These are phyloP conservation scores for Mycena chlorophos DNA, from an alignment of 768 basidiomycete species.

Conservation along the genomic window DNA sequence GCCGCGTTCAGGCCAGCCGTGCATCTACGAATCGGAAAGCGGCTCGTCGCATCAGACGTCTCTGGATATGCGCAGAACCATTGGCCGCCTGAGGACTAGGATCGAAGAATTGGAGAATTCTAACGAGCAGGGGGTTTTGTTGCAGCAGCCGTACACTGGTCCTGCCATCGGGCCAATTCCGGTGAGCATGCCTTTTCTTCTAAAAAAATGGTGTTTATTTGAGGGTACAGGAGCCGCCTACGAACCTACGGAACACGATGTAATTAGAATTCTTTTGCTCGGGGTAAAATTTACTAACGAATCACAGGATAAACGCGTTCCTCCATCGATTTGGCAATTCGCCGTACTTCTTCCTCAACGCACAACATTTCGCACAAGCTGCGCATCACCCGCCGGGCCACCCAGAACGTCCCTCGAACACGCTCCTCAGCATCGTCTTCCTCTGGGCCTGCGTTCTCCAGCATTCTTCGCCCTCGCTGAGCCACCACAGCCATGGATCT, in stretches of 20 bases:
- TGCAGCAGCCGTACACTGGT: no score
- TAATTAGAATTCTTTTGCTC: no score
- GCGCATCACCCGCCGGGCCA: constrained; percentile 5
- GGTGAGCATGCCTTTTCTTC: no score
- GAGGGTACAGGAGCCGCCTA: no score
- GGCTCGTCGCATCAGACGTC: background rate
- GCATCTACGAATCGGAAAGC: background rate
- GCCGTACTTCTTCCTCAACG: constrained; percentile 10
- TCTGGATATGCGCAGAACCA: constrained; percentile 4
- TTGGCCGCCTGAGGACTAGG: background rate
- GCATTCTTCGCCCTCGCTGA: no score
- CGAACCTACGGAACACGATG: no score
- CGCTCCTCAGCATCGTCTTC: constrained; percentile 5
- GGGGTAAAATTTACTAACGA: no score
- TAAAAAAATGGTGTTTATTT: no score
- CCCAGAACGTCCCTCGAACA: constrained; percentile 1
- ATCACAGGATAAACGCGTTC: constrained; percentile 6
- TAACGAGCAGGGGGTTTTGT: background rate
- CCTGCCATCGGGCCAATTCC: no score
- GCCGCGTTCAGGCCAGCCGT: background rate
- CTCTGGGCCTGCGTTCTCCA: constrained; percentile 11
- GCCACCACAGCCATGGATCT: no score
- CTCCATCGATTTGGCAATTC: constrained; percentile 1
- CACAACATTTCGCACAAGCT: background rate
- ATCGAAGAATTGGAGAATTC: constrained; percentile 3